Evolutionary conservation across 257 asterid genomes (phyloP), one percentile per base, ranked within the genome.

Genomic region (Capsicum chinense): DNA sequence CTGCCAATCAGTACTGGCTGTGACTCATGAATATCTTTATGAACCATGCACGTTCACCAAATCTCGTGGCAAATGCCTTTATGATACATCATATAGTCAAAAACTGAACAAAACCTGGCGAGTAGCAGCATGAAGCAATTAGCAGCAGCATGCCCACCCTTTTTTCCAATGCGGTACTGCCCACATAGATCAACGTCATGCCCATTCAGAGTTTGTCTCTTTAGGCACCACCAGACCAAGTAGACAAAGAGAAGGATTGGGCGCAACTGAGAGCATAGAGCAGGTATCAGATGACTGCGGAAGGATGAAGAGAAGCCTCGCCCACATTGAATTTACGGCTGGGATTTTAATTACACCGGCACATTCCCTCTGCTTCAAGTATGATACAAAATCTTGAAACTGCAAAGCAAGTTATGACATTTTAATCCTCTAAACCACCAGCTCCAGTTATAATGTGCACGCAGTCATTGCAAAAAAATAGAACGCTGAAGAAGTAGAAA

Each of bases 271-370:
- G 44, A 95, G 89, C 90, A 90, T 87, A 37, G 97, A 88, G 86
- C 99, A 92, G 74, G 88, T 87, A 70, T 94, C 97, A 2, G 87
- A 83, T 6, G 98, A 94, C 88, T 90, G 91, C 6, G 98, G 99
- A 83, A 95, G 95, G 79, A 94, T 93, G 56, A 95, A 95, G 57
- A 95, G 95, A 70, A 93, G 91, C 85, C 99, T 92, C 9, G 99
- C 88, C 99, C 99, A 92, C 89, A 94, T 86, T 68, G 93, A 89
- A 66, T 85, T 91, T 37, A 92, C 84, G 1, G 95, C 95, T 35
- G 97, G 97, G 86, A 95, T 87, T 89, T 93, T 95, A 89, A 95
- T 95, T 26, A 95, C 99, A 60, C 99, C 99, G 1, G 97, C 99
- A 87, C 99, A 94, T 52, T 95, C 97, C 90, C 99, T 90, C 91